phyloP scores from a whole-genome alignment of 768 basidiomycete genomes.

The Trichaptum fuscoviolaceum region DNA sequence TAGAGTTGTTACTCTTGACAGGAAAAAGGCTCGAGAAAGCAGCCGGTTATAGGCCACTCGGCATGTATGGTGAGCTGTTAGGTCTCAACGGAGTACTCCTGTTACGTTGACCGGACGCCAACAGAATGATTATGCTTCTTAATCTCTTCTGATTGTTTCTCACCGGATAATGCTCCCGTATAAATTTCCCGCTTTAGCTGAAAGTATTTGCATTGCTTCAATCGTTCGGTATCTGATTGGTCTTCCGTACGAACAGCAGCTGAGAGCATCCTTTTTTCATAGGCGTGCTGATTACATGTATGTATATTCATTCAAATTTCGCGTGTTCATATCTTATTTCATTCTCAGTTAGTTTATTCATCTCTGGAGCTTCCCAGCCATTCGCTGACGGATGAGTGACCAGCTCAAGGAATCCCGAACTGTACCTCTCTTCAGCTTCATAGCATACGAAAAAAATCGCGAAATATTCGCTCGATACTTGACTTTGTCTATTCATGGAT shows the following conservation, averaged over 20 bases:
- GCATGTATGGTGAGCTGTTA: no score
- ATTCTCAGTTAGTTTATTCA: not conserved
- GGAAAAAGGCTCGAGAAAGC: no score
- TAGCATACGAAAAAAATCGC: no score
- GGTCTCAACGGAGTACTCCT: no score
- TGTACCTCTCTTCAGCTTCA: no score
- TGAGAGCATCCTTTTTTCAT: not conserved
- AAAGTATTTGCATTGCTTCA: not conserved
- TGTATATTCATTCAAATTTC: not conserved
- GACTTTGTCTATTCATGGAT: not conserved
- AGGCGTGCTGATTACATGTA: not conserved
- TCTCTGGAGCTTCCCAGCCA: not conserved
- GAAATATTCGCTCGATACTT: not conserved
- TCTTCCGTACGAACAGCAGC: not conserved
- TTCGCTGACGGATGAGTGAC: not conserved
- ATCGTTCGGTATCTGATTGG: not conserved
- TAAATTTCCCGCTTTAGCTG: no score
- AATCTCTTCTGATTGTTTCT: no score
- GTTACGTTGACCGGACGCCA: no score
- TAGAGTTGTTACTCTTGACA: no score
- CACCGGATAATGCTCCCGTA: no score
- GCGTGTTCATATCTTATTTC: not conserved
- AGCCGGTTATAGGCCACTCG: no score
- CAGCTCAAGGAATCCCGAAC: not conserved
- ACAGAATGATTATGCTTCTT: no score